Percentiles rank a stretch among this genome's conserved stretches.
Evolutionary conservation across 208 protist species (phyloP).

Genomic region (Phytomonas sp.): DNA sequence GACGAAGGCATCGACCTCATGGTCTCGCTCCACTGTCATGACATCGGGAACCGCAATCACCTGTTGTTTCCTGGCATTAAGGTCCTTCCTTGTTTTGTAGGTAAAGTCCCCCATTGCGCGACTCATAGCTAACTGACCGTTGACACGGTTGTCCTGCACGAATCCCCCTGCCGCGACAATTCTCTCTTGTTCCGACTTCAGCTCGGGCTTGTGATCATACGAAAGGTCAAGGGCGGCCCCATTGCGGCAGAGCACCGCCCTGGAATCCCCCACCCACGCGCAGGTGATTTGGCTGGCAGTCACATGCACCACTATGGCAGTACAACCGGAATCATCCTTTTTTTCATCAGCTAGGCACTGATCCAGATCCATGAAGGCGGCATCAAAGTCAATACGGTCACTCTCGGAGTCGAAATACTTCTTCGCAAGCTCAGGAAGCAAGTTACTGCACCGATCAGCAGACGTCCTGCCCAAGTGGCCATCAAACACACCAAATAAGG

Average conservation of each 20-base stretch:
- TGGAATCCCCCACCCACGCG: slow-evolving; percentile 90
- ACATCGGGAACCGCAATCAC: slow-evolving; percentile 72
- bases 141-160: slow-evolving; percentile 90
- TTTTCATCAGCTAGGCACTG: slow-evolving; percentile 26
- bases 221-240: slow-evolving; percentile 69
- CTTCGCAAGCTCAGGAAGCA: slow-evolving; percentile 27
- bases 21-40: slow-evolving; percentile 28
- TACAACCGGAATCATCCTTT: slow-evolving; percentile 66
- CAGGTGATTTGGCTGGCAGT: slow-evolving; percentile 70
- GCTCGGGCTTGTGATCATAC: slow-evolving; percentile 90
- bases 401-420: slow-evolving; percentile 14
- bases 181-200: slow-evolving; percentile 53
- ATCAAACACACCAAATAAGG: slow-evolving; percentile 83
- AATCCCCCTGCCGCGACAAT: slow-evolving; percentile 81
- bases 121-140: slow-evolving; percentile 91
- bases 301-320: slow-evolving; percentile 60
- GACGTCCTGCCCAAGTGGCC: slow-evolving; percentile 64
- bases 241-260: slow-evolving; percentile 78
- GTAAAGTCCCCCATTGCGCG: slow-evolving; percentile 91
- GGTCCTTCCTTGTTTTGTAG: slow-evolving; percentile 73
- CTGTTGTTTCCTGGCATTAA: slow-evolving; percentile 43
- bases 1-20: slow-evolving; percentile 43
- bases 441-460: slow-evolving; percentile 30
- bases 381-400: slow-evolving; percentile 48
- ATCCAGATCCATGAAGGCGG: slow-evolving; percentile 67